A percentile compares a stretch with the other conserved stretches of the same genome.
phyloP scores from a whole-genome alignment of 306 rosid genomes.

The Cotoneaster glaucophyllus region DNA sequence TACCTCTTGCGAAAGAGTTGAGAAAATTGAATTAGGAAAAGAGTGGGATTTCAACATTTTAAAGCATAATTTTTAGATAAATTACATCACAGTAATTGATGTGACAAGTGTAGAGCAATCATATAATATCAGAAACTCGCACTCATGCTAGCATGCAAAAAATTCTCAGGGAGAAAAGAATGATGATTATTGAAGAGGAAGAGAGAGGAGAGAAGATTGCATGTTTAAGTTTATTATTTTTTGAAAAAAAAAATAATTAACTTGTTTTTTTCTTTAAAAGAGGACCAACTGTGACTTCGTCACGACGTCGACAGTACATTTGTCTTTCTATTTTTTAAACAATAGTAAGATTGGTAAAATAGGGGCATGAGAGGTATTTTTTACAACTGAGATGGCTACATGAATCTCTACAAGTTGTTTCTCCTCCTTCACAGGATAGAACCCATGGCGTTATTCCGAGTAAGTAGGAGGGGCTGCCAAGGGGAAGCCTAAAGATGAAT shows the following conservation, averaged over 20 bases:
- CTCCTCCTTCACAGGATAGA: background rate
- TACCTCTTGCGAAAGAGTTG: background rate
- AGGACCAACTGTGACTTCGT: too few species aligned
- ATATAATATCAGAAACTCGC: background rate
- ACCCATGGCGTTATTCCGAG: too few species aligned
- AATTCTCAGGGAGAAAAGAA: too few species aligned
- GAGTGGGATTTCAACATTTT: background rate
- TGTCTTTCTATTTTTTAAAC: background rate
- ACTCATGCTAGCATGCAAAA: too few species aligned
- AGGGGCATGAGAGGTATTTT: too few species aligned
- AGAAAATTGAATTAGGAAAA: background rate
- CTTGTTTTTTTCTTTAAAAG: too few species aligned
- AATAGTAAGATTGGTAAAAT: background rate
- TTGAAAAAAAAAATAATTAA: too few species aligned
- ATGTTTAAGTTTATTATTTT: too few species aligned
- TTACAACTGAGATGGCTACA: background rate
- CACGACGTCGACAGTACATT: too few species aligned
- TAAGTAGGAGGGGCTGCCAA: background rate
- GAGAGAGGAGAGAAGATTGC: too few species aligned
- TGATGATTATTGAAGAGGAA: too few species aligned
- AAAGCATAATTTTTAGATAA: background rate
- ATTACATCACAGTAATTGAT: background rate
- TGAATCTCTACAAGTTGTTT: background rate
- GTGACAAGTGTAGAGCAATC: background rate
- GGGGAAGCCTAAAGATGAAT: background rate